phyloP scores from a whole-genome alignment of 805 yeast genomes.

The Candida adriatica region DNA sequence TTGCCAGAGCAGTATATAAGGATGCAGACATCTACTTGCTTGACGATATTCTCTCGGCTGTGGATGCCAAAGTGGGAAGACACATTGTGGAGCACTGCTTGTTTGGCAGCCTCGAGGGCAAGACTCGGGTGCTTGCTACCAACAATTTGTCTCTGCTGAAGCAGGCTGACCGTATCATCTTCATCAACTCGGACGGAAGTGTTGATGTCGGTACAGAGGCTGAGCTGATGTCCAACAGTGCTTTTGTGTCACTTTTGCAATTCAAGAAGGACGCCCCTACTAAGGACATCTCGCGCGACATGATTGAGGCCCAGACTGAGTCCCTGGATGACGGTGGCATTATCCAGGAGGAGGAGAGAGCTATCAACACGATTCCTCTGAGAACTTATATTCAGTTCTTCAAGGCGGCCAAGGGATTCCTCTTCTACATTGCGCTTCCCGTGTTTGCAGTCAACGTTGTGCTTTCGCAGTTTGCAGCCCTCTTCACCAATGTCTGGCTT shows the following conservation, averaged over 20 bases:
- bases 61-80: constrained; percentile 68
- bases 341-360: constrained; percentile 28
- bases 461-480: constrained; percentile 42
- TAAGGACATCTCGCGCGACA: constrained; percentile 1
- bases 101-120: constrained; percentile 42
- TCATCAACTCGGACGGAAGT: constrained; percentile 54
- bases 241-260: constrained; percentile 44
- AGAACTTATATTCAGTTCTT: constrained; percentile 29
- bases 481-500: constrained; percentile 66
- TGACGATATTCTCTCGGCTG: constrained; percentile 66
- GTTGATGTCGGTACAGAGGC: constrained; percentile 53
- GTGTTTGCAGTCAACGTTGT: constrained; percentile 6
- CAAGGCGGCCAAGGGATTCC: constrained; percentile 35
- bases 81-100: constrained; percentile 65
- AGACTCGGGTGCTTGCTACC: constrained; percentile 79
- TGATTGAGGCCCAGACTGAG: constrained; percentile 1
- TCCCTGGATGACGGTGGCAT: constrained; percentile 6
- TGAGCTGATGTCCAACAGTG: constrained; percentile 40
- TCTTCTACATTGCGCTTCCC: constrained; percentile 25
- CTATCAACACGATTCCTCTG: constrained; percentile 31
- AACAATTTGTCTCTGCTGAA: constrained; percentile 69
- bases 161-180: constrained; percentile 61
- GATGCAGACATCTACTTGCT: constrained; percentile 48
- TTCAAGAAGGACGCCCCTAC: constrained; percentile 17
- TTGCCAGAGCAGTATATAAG: constrained; percentile 63